Percentiles rank a stretch among this genome's conserved stretches.
These are phyloP conservation scores for Hysterium pulicare DNA, from an alignment of 2,329 filamentous ascomycete species.

Conservation along the genomic window DNA sequence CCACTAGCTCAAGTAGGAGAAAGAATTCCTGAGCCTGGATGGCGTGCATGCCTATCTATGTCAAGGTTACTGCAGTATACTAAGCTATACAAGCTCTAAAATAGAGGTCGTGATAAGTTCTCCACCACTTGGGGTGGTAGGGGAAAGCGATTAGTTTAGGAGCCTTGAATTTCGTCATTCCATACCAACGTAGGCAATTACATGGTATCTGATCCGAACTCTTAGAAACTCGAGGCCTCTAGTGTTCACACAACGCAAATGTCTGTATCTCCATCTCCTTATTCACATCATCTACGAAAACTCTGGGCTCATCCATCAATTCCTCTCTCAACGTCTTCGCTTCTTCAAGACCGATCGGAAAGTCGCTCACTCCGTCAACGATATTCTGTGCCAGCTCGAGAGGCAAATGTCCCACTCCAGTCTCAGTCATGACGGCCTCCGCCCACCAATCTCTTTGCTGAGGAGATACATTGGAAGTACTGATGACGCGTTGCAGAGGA, in stretches of 20 bases:
- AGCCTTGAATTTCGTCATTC: too few species aligned
- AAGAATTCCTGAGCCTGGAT: too few species aligned
- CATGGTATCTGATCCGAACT: too few species aligned
- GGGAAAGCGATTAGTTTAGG: too few species aligned
- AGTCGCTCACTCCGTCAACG: constrained; percentile 9
- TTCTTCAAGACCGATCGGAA: constrained; percentile 14
- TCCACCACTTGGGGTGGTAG: too few species aligned
- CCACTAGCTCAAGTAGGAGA: too few species aligned
- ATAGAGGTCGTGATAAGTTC: too few species aligned
- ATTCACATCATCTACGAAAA: constrained; percentile 8
- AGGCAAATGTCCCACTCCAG: constrained; percentile 6
- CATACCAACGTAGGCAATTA: too few species aligned
- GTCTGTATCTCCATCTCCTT: constrained; percentile 1
- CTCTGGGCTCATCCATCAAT: constrained; percentile 12
- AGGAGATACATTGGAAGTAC: constrained; percentile 45
- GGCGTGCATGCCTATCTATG: too few species aligned
- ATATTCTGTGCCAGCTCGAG: constrained; percentile 12
- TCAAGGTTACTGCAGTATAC: too few species aligned
- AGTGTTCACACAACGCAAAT: constrained; percentile 17
- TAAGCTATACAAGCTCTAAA: too few species aligned
- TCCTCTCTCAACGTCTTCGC: constrained; percentile 14
- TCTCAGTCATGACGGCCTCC: constrained; percentile 12
- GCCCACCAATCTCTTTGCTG: constrained; percentile 46
- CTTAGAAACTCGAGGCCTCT: too few species aligned
- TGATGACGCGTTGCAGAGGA: constrained; percentile 48